phyloP scores from a whole-genome alignment of 139 green algal species.

The Chlorella sorokiniana region DNA sequence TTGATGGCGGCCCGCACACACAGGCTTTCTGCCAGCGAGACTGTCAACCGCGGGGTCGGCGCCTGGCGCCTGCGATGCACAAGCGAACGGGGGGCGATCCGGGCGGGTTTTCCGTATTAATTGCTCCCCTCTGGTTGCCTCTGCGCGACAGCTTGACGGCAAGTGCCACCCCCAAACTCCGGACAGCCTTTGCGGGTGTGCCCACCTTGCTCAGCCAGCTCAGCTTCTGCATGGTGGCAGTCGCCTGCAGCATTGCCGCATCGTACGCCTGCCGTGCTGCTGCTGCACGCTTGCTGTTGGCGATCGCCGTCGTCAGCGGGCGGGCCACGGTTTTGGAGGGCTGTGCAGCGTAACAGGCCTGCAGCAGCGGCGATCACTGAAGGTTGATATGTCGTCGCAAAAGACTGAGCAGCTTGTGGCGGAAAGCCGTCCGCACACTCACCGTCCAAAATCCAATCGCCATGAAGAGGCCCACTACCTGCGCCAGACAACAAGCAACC shows the following conservation, averaged over 20 bases:
- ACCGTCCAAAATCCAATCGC: slow-evolving; percentile 34
- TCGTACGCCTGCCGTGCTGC: slow-evolving; percentile 28
- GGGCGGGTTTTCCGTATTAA: background rate
- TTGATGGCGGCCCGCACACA: slow-evolving; percentile 47
- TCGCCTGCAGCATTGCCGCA: slow-evolving; percentile 53
- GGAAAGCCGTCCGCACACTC: background rate
- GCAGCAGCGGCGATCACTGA: background rate
- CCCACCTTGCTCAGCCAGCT: slow-evolving; percentile 33
- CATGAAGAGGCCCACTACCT: slow-evolving; percentile 32
- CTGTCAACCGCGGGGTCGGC: slow-evolving; percentile 39
- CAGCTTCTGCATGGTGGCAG: slow-evolving; percentile 73
- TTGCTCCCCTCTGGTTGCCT: too few species aligned
- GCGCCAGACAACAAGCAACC: too few species aligned
- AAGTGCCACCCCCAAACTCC: background rate
- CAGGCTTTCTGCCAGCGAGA: slow-evolving; percentile 47
- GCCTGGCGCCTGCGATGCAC: background rate
- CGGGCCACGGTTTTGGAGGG: slow-evolving; percentile 23
- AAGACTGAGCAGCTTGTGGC: background rate
- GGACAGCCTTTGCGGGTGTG: background rate
- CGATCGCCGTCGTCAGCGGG: background rate
- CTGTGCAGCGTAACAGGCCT: slow-evolving; percentile 40
- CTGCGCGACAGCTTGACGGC: background rate
- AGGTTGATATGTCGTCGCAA: background rate
- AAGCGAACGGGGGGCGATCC: background rate
- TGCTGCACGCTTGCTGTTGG: background rate